Base-by-base conservation (phyloP, 805 yeast species). In the Sporopachydermia lactativora region DNA sequence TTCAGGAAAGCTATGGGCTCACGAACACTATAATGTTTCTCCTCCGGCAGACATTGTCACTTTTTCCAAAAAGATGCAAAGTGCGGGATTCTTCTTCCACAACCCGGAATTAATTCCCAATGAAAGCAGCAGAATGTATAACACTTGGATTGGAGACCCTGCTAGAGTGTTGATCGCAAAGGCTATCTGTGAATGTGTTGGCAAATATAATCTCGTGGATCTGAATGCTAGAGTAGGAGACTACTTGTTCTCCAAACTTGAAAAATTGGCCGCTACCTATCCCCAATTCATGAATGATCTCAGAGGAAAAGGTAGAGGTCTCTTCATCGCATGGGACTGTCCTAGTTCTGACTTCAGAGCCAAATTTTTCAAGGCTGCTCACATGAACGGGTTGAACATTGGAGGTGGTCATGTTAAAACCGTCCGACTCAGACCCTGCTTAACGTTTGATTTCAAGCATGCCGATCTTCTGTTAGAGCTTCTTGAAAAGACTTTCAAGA, bases 71-170 rank as follows among this genome's bases (percentile, higher is more conserved):
- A 77, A 77, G 55, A 74, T 76, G 65, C 84, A 77, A 59, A 72
- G 78, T 40, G 83, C 83, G 3, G 84, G 84, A 36, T 77, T 74
- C 61, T 77, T 67, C 61, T 77, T 72, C 66, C 67, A 66, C 45
- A 75, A 76, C 57, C 69, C 70, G 11, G 64, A 65, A 14, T 66
- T 76, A 52, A 70, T 72, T 46, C 81, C 82, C 38, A 68, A 67
- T 47, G 65, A 65, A 50, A 70, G 81, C 17, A 77, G 71, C 60
- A 68, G 83, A 61, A 82, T 77, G 54, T 77, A 77, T 63, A 77
- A 77, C 67, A 77, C 84, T 45, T 77, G 84, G 84, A 76, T 82
- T 58, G 84, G 83, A 49, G 83, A 77, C 55, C 81, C 83, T 45
- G 70, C 81, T n/a, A 74, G 73, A 60, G 77, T 78, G 55, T 61